Conservation (phyloP, 2,329 filamentous ascomycete genomes). For the Raffaelea ambrosiae region DNA sequence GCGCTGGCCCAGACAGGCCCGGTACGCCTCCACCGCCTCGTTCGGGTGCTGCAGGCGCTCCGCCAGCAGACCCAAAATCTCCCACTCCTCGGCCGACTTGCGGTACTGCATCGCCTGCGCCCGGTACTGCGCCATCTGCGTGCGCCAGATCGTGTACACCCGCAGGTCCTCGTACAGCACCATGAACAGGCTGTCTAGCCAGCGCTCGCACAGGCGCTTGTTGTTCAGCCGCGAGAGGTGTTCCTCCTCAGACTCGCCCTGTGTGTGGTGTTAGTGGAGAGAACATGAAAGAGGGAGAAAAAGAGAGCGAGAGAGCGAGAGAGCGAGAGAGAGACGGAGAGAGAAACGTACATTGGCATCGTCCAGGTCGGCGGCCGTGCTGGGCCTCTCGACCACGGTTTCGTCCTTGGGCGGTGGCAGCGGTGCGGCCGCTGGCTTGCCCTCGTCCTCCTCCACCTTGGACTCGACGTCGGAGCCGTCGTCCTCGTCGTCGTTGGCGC, state of each 20-base stretch:
- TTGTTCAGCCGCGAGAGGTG: slow-evolving; percentile 89
- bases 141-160: slow-evolving; percentile 98
- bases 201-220: slow-evolving; percentile 93
- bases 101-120: slow-evolving; percentile 93
- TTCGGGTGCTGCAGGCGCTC: slow-evolving; percentile 87
- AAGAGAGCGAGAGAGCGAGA: no score
- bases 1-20: slow-evolving; percentile 74
- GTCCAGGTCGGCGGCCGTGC: slow-evolving; percentile 67
- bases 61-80: slow-evolving; percentile 87
- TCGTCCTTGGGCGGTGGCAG: slow-evolving; percentile 23
- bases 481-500: slow-evolving; percentile 23
- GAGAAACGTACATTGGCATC: slow-evolving; percentile 62
- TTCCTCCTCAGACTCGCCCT: slow-evolving; percentile 45
- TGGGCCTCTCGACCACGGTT: slow-evolving; percentile 59
- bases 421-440: background rate
- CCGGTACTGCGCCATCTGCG: slow-evolving; percentile 91
- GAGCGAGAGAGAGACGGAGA: no score
- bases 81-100: slow-evolving; percentile 96
- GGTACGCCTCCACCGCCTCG: slow-evolving; percentile 88
- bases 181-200: slow-evolving; percentile 99
- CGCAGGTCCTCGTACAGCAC: slow-evolving; percentile 95
- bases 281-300: no score
- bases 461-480: slow-evolving; percentile 19
- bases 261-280: background rate
- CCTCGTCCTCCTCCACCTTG: slow-evolving; percentile 14